phyloP scores from a whole-genome alignment of 257 asterid genomes.

The Anisodus tanguticus region DNA sequence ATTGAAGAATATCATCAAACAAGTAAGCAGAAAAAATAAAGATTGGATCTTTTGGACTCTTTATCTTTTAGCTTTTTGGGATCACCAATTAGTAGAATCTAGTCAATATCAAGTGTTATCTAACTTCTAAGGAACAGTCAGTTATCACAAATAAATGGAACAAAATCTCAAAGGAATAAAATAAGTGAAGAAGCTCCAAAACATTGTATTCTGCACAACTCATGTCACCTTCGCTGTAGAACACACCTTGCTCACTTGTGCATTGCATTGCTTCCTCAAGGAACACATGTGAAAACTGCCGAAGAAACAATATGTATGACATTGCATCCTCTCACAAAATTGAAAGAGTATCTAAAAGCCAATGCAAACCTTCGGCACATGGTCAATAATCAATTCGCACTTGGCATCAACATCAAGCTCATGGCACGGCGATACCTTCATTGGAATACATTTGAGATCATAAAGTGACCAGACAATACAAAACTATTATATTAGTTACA shows the following conservation, averaged over 20 bases:
- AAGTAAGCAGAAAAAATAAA: neutral
- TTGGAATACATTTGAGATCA: neutral
- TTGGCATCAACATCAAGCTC: constrained; percentile 59
- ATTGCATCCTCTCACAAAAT: constrained; percentile 28
- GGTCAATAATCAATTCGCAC: constrained; percentile 64
- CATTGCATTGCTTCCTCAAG: constrained; percentile 45
- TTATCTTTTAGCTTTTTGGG: neutral
- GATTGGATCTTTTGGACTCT: neutral
- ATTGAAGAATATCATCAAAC: neutral
- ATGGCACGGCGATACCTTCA: constrained; percentile 61
- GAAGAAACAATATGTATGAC: constrained; percentile 31
- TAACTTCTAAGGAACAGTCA: constrained; percentile 1
- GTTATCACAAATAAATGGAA: neutral
- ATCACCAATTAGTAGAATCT: neutral
- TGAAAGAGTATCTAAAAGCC: constrained; percentile 14
- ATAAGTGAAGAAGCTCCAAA: neutral
- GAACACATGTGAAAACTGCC: constrained; percentile 53
- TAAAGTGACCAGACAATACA: neutral
- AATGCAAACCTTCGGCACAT: constrained; percentile 63
- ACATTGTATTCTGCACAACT: neutral
- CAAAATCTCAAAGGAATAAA: neutral
- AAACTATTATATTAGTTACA: neutral
- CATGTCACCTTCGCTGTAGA: neutral
- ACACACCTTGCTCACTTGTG: constrained; percentile 48
- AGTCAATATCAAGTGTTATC: neutral